These are phyloP conservation scores for Dactylellina parvicollis DNA, from an alignment of 2,329 filamentous ascomycete species.

Conservation along the genomic window DNA sequence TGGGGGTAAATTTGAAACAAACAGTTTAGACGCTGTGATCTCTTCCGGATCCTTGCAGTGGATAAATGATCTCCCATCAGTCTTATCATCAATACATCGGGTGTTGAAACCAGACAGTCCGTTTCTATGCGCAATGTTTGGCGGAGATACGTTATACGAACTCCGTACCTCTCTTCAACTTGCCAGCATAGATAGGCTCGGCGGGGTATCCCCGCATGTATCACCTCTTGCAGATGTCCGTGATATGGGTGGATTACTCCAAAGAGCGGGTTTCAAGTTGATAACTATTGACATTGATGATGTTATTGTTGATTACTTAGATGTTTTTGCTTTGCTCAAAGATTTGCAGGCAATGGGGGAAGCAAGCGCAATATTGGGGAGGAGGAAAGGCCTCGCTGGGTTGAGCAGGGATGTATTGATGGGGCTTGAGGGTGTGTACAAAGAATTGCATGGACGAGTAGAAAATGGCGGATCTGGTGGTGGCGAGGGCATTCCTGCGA, in stretches of 20 bases:
- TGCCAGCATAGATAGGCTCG: constrained; percentile 86
- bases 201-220: constrained; percentile 90
- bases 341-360: constrained; percentile 98
- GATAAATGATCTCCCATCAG: constrained; percentile 93
- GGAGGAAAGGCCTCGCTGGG: constrained; percentile 74
- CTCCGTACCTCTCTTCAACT: constrained; percentile 91
- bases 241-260: constrained; percentile 87
- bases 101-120: constrained; percentile 89
- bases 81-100: constrained; percentile 84
- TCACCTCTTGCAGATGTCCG: constrained; percentile 91
- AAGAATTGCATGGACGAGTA: constrained; percentile 82
- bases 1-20: constrained; percentile 71
- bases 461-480: constrained; percentile 63
- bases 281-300: constrained; percentile 97
- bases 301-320: constrained; percentile 92
- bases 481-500: constrained; percentile 74
- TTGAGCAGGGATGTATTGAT: constrained; percentile 84
- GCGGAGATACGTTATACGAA: constrained; percentile 92
- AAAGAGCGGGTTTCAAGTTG: constrained; percentile 90
- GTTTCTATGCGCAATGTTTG: constrained; percentile 95
- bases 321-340: constrained; percentile 88
- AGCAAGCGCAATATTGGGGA: constrained; percentile 84
- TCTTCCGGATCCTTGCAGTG: constrained; percentile 92
- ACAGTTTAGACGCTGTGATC: constrained; percentile 87
- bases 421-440: constrained; percentile 88